Conservation (phyloP, 2,329 filamentous ascomycete species). For the Aspergillus sp. region DNA sequence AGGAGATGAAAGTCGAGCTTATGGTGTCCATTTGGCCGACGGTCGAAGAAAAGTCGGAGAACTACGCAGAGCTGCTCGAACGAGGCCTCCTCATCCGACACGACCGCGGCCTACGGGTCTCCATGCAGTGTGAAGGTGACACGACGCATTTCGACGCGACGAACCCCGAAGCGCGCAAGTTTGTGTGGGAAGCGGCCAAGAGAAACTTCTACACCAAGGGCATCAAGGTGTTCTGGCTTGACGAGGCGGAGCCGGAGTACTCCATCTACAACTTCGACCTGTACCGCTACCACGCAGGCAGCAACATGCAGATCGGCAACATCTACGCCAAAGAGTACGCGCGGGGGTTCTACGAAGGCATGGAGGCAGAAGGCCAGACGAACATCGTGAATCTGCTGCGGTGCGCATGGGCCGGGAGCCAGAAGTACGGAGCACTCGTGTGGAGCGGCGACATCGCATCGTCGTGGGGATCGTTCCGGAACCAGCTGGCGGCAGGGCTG, state of each 20-base stretch:
- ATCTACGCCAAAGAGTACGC: constrained; percentile 52
- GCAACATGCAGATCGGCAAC: constrained; percentile 50
- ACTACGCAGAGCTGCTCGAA: constrained; percentile 54
- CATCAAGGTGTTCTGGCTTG: constrained; percentile 58
- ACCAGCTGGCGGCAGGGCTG: constrained; percentile 54
- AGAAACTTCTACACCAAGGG: constrained; percentile 54
- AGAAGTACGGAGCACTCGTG: constrained; percentile 56
- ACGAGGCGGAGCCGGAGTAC: constrained; percentile 61
- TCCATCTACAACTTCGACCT: constrained; percentile 57
- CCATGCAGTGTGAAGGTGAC: constrained; percentile 51
- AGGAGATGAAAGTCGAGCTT: constrained; percentile 50
- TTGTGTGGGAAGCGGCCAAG: constrained; percentile 51
- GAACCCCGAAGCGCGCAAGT: constrained; percentile 49
- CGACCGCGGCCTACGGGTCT: constrained; percentile 50
- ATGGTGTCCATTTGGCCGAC: constrained; percentile 65
- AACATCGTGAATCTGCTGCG: constrained; percentile 52
- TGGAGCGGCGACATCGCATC: constrained; percentile 61
- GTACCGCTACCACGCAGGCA: constrained; percentile 51
- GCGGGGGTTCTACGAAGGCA: constrained; percentile 52
- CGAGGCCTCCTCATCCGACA: constrained; percentile 51
- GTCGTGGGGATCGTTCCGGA: constrained; percentile 51
- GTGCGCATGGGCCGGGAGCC: constrained; percentile 50
- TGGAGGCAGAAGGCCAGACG: constrained; percentile 42
- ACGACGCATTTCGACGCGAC: constrained; percentile 56
- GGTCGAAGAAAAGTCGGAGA: constrained; percentile 50